Base-by-base conservation (phyloP, 2,329 filamentous ascomycete genomes). In the Penicillium sp. region DNA sequence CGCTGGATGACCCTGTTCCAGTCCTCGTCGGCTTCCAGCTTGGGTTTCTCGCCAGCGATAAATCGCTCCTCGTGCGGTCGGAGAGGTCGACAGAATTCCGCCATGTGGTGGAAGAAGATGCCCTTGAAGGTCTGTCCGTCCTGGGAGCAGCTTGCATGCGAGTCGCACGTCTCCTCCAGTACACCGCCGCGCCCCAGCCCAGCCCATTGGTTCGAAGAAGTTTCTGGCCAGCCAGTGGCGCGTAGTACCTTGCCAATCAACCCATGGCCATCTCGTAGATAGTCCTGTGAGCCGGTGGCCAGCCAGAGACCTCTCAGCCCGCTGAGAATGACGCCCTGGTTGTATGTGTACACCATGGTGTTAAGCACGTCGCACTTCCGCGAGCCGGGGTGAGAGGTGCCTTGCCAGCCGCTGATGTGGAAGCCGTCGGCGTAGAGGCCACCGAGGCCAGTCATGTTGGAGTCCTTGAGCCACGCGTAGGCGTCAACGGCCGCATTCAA, bases 291-390 rank as follows among this genome's bases (percentile, higher is more conserved):
- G 9, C 84, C 85, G 0, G 87, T 95, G 10, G 81, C 81, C 47
- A 86, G 77, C 80, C 86, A 96, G 0, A 96, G 74, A 1, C 83
- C 86, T 21, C 87, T 79, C 39, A 88, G 79, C 9, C 88, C 90
- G 4, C 86, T 89, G 15, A 96, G 77, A 1, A 97, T 58, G 3
- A 96, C 88, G 15, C 90, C 91, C 65, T 97, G 91, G 67, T 97
- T 97, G 70, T 97, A 96, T 0, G 89, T 94, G 65, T 90, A 95
- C 7, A 95, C 84, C 82, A 89, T 91, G 53, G 90, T 81, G 63
- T 95, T 87, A 33, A 89, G 79, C 34, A 79, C 64, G 59, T 96
- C 87, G 63, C 91, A 96, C 48, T 79, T 75, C 0, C 79, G 82
- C 40, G 86, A 88, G 34, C 82, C 80, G 17, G 74, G 75, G 43